Percentiles rank a stretch among this genome's conserved stretches.
Conservation (phyloP, 441 rosid species). For the Brassica balearica region DNA sequence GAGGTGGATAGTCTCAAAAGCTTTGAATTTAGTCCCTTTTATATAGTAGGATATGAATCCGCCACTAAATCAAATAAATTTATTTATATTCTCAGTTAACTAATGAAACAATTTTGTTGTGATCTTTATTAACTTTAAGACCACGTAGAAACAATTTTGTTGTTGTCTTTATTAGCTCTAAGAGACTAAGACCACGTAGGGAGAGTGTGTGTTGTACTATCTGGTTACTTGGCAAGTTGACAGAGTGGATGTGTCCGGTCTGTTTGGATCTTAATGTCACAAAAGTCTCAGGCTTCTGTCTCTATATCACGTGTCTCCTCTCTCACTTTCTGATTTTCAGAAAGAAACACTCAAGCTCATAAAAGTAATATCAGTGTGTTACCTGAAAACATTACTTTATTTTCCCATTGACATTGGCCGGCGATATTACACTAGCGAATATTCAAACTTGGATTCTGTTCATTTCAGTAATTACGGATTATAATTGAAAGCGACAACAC, state of each 20-base stretch:
- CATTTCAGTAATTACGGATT: conserved; percentile 31
- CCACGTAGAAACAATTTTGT: neutral
- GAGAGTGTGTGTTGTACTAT: conserved; percentile 12
- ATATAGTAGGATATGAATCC: neutral
- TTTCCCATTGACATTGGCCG: conserved; percentile 1
- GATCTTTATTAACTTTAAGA: neutral
- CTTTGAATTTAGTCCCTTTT: no score
- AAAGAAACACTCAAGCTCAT: conserved; percentile 6
- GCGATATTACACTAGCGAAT: conserved; percentile 5
- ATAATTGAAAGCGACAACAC: conserved; percentile 28
- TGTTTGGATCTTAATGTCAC: conserved; percentile 39
- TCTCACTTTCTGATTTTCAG: conserved; percentile 37
- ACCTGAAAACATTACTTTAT: neutral
- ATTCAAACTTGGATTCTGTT: conserved; percentile 22
- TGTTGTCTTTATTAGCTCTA: neutral
- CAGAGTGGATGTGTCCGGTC: conserved; percentile 35
- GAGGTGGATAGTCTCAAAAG: no score
- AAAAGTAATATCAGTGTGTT: neutral
- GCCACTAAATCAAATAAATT: neutral
- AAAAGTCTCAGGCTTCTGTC: conserved; percentile 33
- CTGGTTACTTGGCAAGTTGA: conserved; percentile 36
- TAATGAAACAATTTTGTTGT: conserved; percentile 1
- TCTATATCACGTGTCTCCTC: conserved; percentile 41
- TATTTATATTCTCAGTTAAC: neutral
- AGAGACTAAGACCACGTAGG: conserved; percentile 10